Percentiles rank a stretch among this genome's conserved stretches.
Evolutionary conservation across 2,329 filamentous ascomycete species (phyloP).

Genomic region (Thelonectria discophora): DNA sequence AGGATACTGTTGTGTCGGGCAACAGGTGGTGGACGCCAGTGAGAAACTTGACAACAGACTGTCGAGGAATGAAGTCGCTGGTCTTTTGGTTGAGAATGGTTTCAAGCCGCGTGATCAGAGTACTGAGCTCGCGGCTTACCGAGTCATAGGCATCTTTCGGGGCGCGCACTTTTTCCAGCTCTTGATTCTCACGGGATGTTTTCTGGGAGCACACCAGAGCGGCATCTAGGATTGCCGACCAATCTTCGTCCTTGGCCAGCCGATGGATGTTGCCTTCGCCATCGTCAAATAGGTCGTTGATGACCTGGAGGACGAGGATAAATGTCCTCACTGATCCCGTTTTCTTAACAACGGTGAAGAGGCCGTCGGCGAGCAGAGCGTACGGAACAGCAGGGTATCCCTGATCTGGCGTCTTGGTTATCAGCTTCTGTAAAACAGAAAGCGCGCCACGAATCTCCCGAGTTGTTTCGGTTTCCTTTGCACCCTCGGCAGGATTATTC

Average conservation of each 20-base stretch:
- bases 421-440: slow-evolving; percentile 68
- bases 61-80: slow-evolving; percentile 68
- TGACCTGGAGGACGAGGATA: slow-evolving; percentile 58
- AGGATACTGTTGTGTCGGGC: slow-evolving; percentile 69
- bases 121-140: slow-evolving; percentile 54
- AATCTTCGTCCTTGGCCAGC: slow-evolving; percentile 71
- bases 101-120: slow-evolving; percentile 61
- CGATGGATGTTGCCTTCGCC: slow-evolving; percentile 62
- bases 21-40: slow-evolving; percentile 68
- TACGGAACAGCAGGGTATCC: slow-evolving; percentile 69
- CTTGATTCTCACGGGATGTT: slow-evolving; percentile 36
- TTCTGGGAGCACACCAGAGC: slow-evolving; percentile 62
- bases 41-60: slow-evolving; percentile 74
- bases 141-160: slow-evolving; percentile 49
- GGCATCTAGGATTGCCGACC: slow-evolving; percentile 68
- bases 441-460: slow-evolving; percentile 70
- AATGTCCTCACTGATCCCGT: slow-evolving; percentile 57
- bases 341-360: slow-evolving; percentile 59
- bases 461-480: slow-evolving; percentile 60
- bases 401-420: slow-evolving; percentile 67
- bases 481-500: slow-evolving; percentile 55
- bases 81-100: slow-evolving; percentile 54
- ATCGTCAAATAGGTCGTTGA: slow-evolving; percentile 65
- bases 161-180: slow-evolving; percentile 38
- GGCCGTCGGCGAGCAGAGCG: slow-evolving; percentile 65